phyloP scores from a whole-genome alignment of 176 grass and related monocot species.

The Oryza glaberrima region DNA sequence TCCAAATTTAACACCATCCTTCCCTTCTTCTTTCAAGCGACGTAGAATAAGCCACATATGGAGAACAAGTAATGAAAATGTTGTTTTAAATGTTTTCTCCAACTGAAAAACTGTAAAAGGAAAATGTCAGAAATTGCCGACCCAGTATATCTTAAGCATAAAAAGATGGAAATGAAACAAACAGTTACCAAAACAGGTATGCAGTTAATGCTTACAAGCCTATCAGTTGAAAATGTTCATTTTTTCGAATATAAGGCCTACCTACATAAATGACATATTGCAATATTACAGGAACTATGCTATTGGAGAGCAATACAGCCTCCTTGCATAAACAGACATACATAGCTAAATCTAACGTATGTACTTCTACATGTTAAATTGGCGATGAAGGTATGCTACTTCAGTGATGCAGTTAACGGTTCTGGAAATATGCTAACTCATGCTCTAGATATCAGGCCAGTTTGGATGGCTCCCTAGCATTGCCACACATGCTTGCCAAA shows the following conservation, averaged over 20 bases:
- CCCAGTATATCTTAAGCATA: conserved; percentile 31
- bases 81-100: conserved; percentile 99
- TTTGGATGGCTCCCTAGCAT: too few relatives aligned
- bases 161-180: conserved; percentile 24
- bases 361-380: conserved; percentile 6
- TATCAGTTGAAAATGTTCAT: neutral
- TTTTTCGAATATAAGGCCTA: conserved; percentile 26
- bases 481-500: too few relatives aligned
- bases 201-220: neutral
- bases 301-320: neutral
- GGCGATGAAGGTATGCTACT: neutral
- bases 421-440: conserved; percentile 21
- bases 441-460: neutral
- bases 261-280: conserved; percentile 9
- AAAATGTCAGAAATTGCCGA: conserved; percentile 11
- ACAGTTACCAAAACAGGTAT: conserved; percentile 14
- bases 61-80: conserved; percentile 95
- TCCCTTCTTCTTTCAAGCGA: conserved; percentile 91
- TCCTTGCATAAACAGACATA: neutral
- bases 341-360: conserved; percentile 1
- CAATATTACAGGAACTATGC: conserved; percentile 16
- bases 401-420: conserved; percentile 10
- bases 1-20: conserved; percentile 88
- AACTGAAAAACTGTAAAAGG: conserved; percentile 88
- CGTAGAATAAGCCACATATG: conserved; percentile 96